Evolutionary conservation across 495 filamentous ascomycete species (phyloP).

Genomic region (Daldinia decipiens): DNA sequence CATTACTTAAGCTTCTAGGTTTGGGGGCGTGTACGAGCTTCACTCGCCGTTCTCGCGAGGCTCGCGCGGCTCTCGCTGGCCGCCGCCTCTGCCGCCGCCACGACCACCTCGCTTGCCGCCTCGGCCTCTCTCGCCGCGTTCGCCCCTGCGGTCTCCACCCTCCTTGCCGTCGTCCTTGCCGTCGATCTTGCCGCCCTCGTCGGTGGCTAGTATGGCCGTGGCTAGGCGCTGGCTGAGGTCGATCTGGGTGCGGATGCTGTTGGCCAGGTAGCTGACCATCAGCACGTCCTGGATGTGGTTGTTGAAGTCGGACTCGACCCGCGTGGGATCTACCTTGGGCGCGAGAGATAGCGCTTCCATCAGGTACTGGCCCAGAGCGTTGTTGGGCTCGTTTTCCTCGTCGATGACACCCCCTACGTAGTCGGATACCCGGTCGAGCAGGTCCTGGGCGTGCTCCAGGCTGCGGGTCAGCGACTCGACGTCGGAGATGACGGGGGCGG

Average conservation of each 20-base stretch:
- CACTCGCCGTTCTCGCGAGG: slow-evolving; percentile 18
- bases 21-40: slow-evolving; percentile 4
- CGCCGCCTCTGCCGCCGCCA: slow-evolving; percentile 53
- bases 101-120: slow-evolving; percentile 32
- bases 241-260: slow-evolving; percentile 99
- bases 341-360: slow-evolving; percentile 90
- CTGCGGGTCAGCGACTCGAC: slow-evolving; percentile 86
- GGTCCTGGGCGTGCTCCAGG: slow-evolving; percentile 82
- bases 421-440: slow-evolving; percentile 87
- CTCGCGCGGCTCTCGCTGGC: slow-evolving; percentile 32
- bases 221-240: slow-evolving; percentile 94
- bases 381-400: slow-evolving; percentile 72
- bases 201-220: slow-evolving; percentile 79
- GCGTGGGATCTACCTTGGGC: slow-evolving; percentile 88
- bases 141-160: slow-evolving; percentile 42
- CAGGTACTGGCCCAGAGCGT: slow-evolving; percentile 91
- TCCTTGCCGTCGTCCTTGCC: slow-evolving; percentile 59
- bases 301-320: slow-evolving; percentile 98
- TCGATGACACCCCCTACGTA: slow-evolving; percentile 85
- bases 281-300: slow-evolving; percentile 99
- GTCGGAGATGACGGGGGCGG: slow-evolving; percentile 78
- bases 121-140: slow-evolving; percentile 35
- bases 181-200: slow-evolving; percentile 51
- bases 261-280: slow-evolving; percentile 94
- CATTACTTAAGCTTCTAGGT: neutral